Evolutionary conservation across 208 protist genomes (phyloP).

Genomic region (Angomonas ambiguus): DNA sequence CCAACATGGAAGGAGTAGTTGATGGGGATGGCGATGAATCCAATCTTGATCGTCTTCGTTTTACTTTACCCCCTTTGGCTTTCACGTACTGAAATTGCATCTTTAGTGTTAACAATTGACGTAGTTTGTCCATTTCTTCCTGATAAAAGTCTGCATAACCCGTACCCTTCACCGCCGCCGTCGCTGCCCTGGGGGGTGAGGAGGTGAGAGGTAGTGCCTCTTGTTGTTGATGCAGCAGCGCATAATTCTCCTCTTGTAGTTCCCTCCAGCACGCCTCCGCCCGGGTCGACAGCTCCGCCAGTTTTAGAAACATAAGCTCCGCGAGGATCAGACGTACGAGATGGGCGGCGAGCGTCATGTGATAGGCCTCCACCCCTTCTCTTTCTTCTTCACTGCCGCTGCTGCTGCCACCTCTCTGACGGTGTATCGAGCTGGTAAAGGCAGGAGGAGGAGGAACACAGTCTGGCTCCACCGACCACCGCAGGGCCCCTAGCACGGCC

Average conservation of each 20-base stretch:
- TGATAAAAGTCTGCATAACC: conserved; percentile 25
- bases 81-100: not conserved
- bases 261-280: not conserved
- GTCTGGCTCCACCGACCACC: conserved; percentile 48
- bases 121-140: conserved; percentile 17
- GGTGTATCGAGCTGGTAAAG: too few relatives aligned
- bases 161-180: conserved; percentile 34
- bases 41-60: not conserved
- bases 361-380: not conserved
- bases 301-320: not conserved
- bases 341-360: not conserved
- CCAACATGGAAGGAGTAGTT: too few relatives aligned
- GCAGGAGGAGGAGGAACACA: conserved; percentile 14
- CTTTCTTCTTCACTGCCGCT: not conserved
- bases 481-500: conserved; percentile 45
- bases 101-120: conserved; percentile 16
- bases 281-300: not conserved
- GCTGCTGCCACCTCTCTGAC: too few relatives aligned
- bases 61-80: not conserved
- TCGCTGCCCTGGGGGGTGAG: too few relatives aligned
- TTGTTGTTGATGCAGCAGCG: not conserved
- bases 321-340: not conserved
- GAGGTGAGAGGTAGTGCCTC: not conserved
- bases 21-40: not conserved
- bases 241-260: not conserved